Conservation (phyloP, 2,329 filamentous ascomycete species). For the Aspergillus chevalieri region DNA sequence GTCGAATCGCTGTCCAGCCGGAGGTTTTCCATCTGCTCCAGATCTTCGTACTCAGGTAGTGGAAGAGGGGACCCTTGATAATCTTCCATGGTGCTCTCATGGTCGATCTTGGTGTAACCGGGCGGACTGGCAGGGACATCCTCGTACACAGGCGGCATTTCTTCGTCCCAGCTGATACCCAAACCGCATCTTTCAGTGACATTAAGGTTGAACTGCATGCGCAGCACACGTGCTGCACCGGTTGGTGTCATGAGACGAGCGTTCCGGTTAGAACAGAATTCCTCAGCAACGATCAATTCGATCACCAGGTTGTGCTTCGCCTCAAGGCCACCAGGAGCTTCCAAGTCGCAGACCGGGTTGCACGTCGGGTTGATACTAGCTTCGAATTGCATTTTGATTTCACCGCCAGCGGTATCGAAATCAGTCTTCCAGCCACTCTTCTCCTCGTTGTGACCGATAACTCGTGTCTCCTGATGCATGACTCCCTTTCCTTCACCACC, state of each 20-base stretch:
- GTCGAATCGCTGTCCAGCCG: constrained; percentile 27
- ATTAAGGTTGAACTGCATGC: constrained; percentile 81
- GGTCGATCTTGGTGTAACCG: constrained; percentile 48
- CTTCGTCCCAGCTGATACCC: constrained; percentile 94
- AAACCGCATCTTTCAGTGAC: constrained; percentile 80
- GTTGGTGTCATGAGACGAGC: constrained; percentile 75
- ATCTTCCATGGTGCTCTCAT: constrained; percentile 40
- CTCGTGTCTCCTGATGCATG: constrained; percentile 66
- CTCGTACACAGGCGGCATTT: constrained; percentile 87
- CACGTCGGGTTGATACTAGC: constrained; percentile 55
- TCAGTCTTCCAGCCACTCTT: constrained; percentile 87
- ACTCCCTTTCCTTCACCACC: constrained; percentile 63
- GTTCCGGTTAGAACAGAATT: constrained; percentile 66
- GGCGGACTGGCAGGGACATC: constrained; percentile 86
- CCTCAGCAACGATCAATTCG: constrained; percentile 90
- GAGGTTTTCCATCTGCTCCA: constrained; percentile 40
- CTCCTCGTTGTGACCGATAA: constrained; percentile 74
- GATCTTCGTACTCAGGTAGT: constrained; percentile 40
- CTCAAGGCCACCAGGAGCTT: constrained; percentile 66
- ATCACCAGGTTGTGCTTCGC: constrained; percentile 81
- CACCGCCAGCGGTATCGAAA: constrained; percentile 59
- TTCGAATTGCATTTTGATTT: constrained; percentile 75
- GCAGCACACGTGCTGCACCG: constrained; percentile 79
- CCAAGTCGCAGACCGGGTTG: constrained; percentile 71
- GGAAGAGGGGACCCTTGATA: constrained; percentile 40